Percentiles rank a stretch among this genome's conserved stretches.
phyloP scores from a whole-genome alignment of 192 early-diverging fungal genomes.

The Rhizophlyctis rosea region DNA sequence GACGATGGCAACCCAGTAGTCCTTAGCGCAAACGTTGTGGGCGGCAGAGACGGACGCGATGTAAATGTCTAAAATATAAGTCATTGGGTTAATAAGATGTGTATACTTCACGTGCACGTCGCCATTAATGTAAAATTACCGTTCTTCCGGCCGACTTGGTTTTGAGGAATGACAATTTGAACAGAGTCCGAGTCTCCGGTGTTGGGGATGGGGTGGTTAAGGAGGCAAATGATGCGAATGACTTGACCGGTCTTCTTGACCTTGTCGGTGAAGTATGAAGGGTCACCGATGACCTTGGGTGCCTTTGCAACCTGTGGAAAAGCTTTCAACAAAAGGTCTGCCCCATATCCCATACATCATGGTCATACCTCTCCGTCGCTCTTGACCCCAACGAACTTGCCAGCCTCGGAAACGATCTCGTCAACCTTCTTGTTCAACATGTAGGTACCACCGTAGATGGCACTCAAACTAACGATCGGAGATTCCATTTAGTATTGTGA shows the following conservation, averaged over 20 bases:
- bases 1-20: slow-evolving; percentile 91
- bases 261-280: slow-evolving; percentile 82
- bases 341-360: too few species aligned
- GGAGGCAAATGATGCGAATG: slow-evolving; percentile 94
- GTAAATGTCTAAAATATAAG: slow-evolving; percentile 75
- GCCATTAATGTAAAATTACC: slow-evolving; percentile 35
- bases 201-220: slow-evolving; percentile 88
- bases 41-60: slow-evolving; percentile 82
- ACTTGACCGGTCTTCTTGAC: slow-evolving; percentile 83
- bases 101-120: not conserved
- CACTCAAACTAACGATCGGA: slow-evolving; percentile 68
- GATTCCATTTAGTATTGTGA: not conserved
- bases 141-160: slow-evolving; percentile 88
- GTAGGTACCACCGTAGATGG: slow-evolving; percentile 99
- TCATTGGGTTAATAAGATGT: slow-evolving; percentile 5
- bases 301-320: slow-evolving; percentile 69
- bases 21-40: slow-evolving; percentile 90
- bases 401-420: slow-evolving; percentile 81
- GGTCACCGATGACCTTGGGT: slow-evolving; percentile 92
- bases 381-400: slow-evolving; percentile 85
- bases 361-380: slow-evolving; percentile 72
- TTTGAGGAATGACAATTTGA: slow-evolving; percentile 97
- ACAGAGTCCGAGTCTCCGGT: slow-evolving; percentile 80
- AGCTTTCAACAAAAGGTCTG: too few species aligned
- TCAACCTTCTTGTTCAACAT: slow-evolving; percentile 94